Conservation (phyloP, 495 filamentous ascomycete genomes). For the Margaritispora aquatica region DNA sequence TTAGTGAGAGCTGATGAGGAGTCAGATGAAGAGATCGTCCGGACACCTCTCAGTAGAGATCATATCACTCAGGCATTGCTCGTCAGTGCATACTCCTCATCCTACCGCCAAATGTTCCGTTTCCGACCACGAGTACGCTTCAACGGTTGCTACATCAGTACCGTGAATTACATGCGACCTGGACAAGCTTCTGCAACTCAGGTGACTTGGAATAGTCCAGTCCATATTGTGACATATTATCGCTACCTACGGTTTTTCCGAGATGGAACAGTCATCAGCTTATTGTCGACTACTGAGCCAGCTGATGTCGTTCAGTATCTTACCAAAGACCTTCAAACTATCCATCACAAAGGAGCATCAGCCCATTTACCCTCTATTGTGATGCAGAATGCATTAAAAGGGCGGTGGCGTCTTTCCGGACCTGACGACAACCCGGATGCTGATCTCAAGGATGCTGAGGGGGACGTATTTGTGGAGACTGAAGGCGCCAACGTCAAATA, state of each 20-base stretch:
- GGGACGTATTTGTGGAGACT: slow-evolving; percentile 77
- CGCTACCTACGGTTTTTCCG: slow-evolving; percentile 93
- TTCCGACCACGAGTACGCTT: slow-evolving; percentile 81
- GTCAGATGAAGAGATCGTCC: slow-evolving; percentile 18
- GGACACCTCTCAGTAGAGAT: slow-evolving; percentile 8
- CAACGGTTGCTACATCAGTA: slow-evolving; percentile 91
- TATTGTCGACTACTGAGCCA: slow-evolving; percentile 76
- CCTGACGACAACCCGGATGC: slow-evolving; percentile 21
- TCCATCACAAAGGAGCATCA: slow-evolving; percentile 24
- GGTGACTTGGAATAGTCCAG: slow-evolving; percentile 69
- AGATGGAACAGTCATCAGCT: slow-evolving; percentile 72
- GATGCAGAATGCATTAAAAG: slow-evolving; percentile 51
- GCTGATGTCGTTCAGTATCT: slow-evolving; percentile 55
- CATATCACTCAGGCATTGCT: slow-evolving; percentile 32
- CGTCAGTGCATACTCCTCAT: slow-evolving; percentile 36
- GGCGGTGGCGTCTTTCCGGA: slow-evolving; percentile 27
- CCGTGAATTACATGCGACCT: slow-evolving; percentile 86
- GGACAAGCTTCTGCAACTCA: slow-evolving; percentile 54
- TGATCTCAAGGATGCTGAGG: slow-evolving; percentile 40
- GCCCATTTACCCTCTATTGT: slow-evolving; percentile 27
- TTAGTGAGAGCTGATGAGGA: slow-evolving; percentile 25
- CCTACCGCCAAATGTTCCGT: slow-evolving; percentile 67
- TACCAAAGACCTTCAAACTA: slow-evolving; percentile 29
- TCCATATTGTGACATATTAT: slow-evolving; percentile 97
- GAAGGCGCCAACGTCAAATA: slow-evolving; percentile 72